Evolutionary conservation across 2,329 filamentous ascomycete genomes (phyloP).

Genomic region (Pleoardoris graminearum): DNA sequence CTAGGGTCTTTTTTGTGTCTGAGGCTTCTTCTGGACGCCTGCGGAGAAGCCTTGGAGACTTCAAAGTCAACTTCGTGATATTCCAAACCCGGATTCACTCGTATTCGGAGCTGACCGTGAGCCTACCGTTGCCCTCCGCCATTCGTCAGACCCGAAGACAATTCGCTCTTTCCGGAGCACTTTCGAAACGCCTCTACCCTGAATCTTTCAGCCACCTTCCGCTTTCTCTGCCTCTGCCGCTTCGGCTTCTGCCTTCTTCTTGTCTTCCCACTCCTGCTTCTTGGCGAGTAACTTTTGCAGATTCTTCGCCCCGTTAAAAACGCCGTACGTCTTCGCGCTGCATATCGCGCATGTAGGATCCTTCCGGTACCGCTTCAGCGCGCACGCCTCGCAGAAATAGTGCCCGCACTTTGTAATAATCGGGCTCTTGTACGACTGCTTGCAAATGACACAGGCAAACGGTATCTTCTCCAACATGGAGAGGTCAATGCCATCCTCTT

Average conservation of each 20-base stretch:
- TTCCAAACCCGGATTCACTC: no score
- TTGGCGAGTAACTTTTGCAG: constrained; percentile 78
- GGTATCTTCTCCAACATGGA: constrained; percentile 80
- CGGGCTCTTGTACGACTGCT: constrained; percentile 74
- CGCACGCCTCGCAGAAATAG: constrained; percentile 93
- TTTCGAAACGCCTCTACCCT: no score
- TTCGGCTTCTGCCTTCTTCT: constrained; percentile 59
- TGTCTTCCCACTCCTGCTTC: constrained; percentile 66
- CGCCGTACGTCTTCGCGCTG: constrained; percentile 80
- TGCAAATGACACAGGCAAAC: constrained; percentile 87
- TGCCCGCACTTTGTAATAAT: constrained; percentile 90
- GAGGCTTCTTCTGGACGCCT: no score
- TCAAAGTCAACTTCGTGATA: no score
- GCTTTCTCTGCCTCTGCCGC: constrained; percentile 44
- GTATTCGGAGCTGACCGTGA: no score
- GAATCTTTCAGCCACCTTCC: constrained; percentile 13
- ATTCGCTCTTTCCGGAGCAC: no score
- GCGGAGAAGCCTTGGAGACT: no score
- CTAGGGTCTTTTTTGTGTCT: no score
- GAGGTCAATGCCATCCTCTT: constrained; percentile 64
- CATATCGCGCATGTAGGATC: constrained; percentile 87
- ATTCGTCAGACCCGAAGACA: no score
- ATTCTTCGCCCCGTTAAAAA: constrained; percentile 86
- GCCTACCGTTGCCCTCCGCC: no score
- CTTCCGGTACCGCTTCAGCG: constrained; percentile 81